Evolutionary conservation across 495 filamentous ascomycete species (phyloP).

Genomic region (Penicillium silybi): DNA sequence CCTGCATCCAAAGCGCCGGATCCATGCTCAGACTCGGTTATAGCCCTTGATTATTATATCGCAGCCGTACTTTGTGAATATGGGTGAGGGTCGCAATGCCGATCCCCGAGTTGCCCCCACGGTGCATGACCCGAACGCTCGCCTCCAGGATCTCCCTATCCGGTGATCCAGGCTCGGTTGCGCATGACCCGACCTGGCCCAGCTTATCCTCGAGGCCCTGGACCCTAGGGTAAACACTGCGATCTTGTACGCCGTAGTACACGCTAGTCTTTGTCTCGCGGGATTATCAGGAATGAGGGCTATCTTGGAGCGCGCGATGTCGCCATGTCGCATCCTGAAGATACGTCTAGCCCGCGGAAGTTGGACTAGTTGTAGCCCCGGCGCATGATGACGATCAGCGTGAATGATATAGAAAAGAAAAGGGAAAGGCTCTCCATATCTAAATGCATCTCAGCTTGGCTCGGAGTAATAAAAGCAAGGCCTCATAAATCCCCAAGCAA

Average conservation of each 20-base stretch:
- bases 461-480: neutral
- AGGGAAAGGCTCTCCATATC: too few relatives aligned
- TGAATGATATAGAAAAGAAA: too few relatives aligned
- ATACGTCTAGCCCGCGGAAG: conserved; percentile 3
- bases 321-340: conserved; percentile 13
- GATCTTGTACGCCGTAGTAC: neutral
- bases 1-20: neutral
- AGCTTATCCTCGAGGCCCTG: neutral
- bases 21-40: neutral
- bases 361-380: neutral
- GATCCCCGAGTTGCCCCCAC: neutral
- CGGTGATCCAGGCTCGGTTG: conserved; percentile 12
- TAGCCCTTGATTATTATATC: neutral
- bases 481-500: neutral
- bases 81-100: neutral
- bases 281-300: neutral
- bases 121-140: conserved; percentile 15
- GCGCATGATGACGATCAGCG: too few relatives aligned
- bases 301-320: conserved; percentile 1
- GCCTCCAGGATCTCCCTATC: conserved; percentile 14
- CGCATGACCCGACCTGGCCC: conserved; percentile 22
- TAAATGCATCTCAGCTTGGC: neutral
- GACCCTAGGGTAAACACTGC: neutral
- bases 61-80: neutral
- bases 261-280: conserved; percentile 3